Evolutionary conservation across 148 eudicot genomes (phyloP).

Genomic region (Agrostemma githago): DNA sequence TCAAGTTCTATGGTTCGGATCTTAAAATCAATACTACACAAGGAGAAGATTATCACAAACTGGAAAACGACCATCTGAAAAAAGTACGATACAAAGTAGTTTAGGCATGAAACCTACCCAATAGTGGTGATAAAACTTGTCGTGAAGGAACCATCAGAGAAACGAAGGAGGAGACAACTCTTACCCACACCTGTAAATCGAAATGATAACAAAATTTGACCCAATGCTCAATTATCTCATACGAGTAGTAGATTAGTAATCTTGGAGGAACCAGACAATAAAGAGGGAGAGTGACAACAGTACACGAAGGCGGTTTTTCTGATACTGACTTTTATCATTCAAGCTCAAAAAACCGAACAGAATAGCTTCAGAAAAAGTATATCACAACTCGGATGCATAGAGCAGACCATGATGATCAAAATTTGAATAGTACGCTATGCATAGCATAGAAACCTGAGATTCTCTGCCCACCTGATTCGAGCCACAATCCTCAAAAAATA

Average conservation of each 20-base stretch:
- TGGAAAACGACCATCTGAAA: not conserved
- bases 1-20: slow-evolving; percentile 88
- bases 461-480: not conserved
- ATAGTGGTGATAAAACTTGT: slow-evolving; percentile 94
- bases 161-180: slow-evolving; percentile 96
- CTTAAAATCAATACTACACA: slow-evolving; percentile 73
- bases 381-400: not conserved
- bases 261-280: not conserved
- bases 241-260: not conserved
- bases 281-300: not conserved
- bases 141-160: slow-evolving; percentile 94
- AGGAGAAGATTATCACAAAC: not conserved
- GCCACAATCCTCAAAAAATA: not conserved
- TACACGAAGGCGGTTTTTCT: no score
- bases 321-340: not conserved
- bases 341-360: not conserved
- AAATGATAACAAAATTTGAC: slow-evolving; percentile 4
- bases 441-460: not conserved
- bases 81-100: not conserved
- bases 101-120: slow-evolving; percentile 41
- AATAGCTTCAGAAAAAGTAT: not conserved
- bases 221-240: slow-evolving; percentile 3
- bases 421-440: not conserved
- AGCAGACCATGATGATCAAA: not conserved
- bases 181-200: slow-evolving; percentile 78